Base-by-base conservation (phyloP, 129 eudicot species). In the Logfia minima region DNA sequence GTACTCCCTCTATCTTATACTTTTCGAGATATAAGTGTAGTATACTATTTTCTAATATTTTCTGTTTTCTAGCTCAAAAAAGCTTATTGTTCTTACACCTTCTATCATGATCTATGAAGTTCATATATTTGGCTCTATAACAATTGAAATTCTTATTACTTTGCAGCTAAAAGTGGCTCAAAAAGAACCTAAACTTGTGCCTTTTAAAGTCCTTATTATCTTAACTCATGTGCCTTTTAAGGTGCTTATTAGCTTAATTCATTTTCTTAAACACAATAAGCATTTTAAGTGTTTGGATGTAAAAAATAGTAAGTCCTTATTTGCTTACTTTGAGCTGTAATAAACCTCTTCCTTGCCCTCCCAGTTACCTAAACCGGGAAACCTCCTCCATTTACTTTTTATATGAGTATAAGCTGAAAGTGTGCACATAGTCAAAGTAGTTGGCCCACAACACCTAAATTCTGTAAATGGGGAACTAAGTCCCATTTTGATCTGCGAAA, bases 121-220 rank as follows among this genome's bases (percentile, higher is more conserved):
- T 43, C 29, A 16, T 11, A 63, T 29, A 63, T 26, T 63, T 48
- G 9, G 28, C 60, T 56, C 10, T 6, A 4, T 4, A 56, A 19
- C 19, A 41, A 16, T 29, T 28, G 14, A 45, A 28, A 31, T 51
- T 61, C 5, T 45, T 28, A 64, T 41, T n/a, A 75, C 14, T n/a
- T 45, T 63, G 64, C 17, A 45, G 48, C 79, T 26, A 14, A 32
- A 75, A 64, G 51, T 19, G 28, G 10, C 8, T 48, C 13, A 76
- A 34, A 76, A 45, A 31, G 34, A 31, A 76, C 9, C 55, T 22
- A 66, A 76, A 76, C 62, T 4, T 10, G 52, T 45, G 52, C 52
- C 52, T 45, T 45, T 45, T 45, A 45, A 10, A 2, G 13, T 39
- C 13, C 48, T 7, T 39, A 39, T 39, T 39, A 39, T 11, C 13